phyloP scores from a whole-genome alignment of 768 basidiomycete species.

The Phlebiopsis flavidoalba region DNA sequence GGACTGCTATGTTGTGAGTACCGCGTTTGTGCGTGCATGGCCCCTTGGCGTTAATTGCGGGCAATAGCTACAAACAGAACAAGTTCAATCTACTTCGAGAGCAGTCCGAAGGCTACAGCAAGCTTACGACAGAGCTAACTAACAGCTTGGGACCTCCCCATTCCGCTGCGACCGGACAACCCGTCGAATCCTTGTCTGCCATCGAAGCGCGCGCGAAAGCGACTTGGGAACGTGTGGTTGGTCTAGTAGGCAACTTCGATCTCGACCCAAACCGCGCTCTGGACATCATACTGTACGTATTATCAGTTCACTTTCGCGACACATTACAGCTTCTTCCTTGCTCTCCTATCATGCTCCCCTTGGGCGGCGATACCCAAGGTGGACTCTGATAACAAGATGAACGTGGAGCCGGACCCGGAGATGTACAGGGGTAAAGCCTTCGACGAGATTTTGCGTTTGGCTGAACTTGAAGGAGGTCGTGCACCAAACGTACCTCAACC shows the following conservation, averaged over 20 bases:
- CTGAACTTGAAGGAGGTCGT: conserved; percentile 34
- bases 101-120: conserved; percentile 96
- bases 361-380: conserved; percentile 53
- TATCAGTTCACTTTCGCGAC: conserved; percentile 76
- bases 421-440: conserved; percentile 55
- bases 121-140: conserved; percentile 80
- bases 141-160: conserved; percentile 74
- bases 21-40: not conserved
- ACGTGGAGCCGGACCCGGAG: conserved; percentile 30
- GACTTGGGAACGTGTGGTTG: conserved; percentile 81
- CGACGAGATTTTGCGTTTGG: conserved; percentile 59
- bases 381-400: conserved; percentile 28
- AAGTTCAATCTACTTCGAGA: conserved; percentile 98
- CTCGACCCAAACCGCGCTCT: conserved; percentile 92
- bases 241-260: conserved; percentile 93
- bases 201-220: conserved; percentile 62
- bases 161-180: conserved; percentile 57
- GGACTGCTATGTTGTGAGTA: conserved; percentile 79
- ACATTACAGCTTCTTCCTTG: conserved; percentile 86
- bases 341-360: conserved; percentile 80
- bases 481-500: conserved; percentile 1
- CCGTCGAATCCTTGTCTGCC: conserved; percentile 50
- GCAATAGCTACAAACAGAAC: conserved; percentile 88
- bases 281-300: conserved; percentile 89
- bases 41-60: not conserved